These are phyloP conservation scores for Erigeron philadelphicus DNA, from an alignment of 140 eudicot species.

Conservation along the genomic window DNA sequence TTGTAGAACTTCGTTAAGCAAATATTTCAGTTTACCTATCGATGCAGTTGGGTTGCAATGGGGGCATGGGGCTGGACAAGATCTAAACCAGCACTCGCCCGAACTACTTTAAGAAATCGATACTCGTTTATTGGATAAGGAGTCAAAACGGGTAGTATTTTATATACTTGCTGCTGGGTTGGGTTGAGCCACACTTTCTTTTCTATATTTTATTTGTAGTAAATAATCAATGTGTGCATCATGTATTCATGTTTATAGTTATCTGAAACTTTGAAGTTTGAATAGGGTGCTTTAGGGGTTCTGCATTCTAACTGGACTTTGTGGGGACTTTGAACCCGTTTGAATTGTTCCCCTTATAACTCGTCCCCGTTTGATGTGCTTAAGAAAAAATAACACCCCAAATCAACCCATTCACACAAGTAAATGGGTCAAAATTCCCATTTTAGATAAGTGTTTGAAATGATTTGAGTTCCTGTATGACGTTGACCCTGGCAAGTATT, in stretches of 20 bases:
- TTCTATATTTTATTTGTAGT: background rate
- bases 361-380: background rate
- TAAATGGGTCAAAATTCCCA: background rate
- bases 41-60: background rate
- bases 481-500: background rate
- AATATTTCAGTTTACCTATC: background rate
- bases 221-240: background rate
- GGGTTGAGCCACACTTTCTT: background rate
- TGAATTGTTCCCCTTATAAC: background rate
- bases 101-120: background rate
- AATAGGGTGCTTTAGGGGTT: background rate
- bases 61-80: background rate
- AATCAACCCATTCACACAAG: background rate
- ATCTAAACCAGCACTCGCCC: background rate
- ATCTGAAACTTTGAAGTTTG: too few relatives aligned
- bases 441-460: background rate
- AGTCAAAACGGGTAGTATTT: background rate
- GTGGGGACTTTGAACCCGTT: background rate
- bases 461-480: background rate
- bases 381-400: background rate
- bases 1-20: constrained; percentile 6
- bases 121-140: background rate
- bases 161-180: background rate
- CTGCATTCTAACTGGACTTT: background rate
- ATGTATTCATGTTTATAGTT: too few relatives aligned